Base-by-base conservation (phyloP, 352 stramenopile species). In the Nothophytophthora sp. region DNA sequence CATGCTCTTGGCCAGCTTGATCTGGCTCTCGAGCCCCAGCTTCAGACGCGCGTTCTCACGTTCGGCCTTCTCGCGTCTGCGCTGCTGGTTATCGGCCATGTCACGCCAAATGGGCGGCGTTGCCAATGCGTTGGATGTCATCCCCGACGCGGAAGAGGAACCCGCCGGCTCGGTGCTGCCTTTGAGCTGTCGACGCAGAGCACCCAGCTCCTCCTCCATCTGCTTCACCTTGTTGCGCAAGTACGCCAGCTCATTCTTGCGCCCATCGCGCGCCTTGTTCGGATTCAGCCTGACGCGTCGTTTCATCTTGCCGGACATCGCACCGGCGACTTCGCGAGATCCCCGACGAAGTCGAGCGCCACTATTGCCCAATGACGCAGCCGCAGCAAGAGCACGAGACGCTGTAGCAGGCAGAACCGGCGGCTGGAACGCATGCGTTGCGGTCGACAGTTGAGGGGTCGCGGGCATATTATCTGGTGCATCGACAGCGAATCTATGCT, bases 41-140 rank as follows among this genome's bases (percentile, higher is more conserved):
- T 82, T 82, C 27, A 82, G 56, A 6, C 58, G 67, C n/a, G 57
- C 44, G n/a, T 82, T 82, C 37, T 79, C 71, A 9, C 57, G 54
- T 38, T 82, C 67, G 0, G 71, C 57, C 22, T 76, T 67, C 35
- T 68, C 51, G 38, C 67, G 57, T 43, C 55, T 56, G 46, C 60
- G 37, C 24, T 66, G 50, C 37, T 82, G 67, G 0, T 48, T 52
- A 2, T 50, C 53, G 23, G 64, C 63, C 48, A 76, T 62, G 30
- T 74, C 57, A 9, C 70, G 53, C 71, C 71, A 82, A 12, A 74
- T 46, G 8, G 45, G 54, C 1, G 58, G 50, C 45, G 54, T 50
- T 20, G 16, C 52, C 24, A 36, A 22, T 30, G 59, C 47, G 9
- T 63, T 27, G 0, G 52, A 34, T 6, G 63, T 73, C 7, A 25